Evolutionary conservation across 192 early-diverging fungal species (phyloP), one percentile per base, ranked within the genome.

Genomic region (Podila minutissima): DNA sequence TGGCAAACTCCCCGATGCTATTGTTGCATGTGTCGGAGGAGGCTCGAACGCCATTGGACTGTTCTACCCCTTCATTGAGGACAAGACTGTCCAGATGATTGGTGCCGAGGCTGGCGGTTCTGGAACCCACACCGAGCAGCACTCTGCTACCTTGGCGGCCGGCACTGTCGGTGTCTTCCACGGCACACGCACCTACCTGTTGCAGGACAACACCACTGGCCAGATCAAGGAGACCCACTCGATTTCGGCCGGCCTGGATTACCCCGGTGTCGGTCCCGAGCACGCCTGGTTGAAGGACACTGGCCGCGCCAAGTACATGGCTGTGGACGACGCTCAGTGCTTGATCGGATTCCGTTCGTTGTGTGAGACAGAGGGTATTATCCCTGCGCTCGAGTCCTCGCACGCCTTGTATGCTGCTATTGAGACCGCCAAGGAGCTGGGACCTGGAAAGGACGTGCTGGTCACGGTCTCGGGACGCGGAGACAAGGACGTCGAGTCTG

Each of bases 191-290:
- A 97, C 98, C 3, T 97, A 95, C 82, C 84, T 99, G 59, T 86
- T 98, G 68, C 98, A 99, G 85, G 96, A 99, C 75, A 83, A 85
- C 13, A 53, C 41, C n/a, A 95, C 97, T 71, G 98, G 98, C n/a
- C 98, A 99, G 83, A 97, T 99, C 75, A 90, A 93, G 71, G 94
- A 97, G 75, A 97, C 98, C 0, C 95, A 98, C 83, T 95, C 93
- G 60, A 94, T 99, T 69, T 93, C 93, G 69, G 95, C 97, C 55
- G 98, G 97, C n/a, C 87, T 99, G 55, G 96, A 98, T 86, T 99
- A 99, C 84, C 96, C 98, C 17, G 98, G 96, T 63, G 96, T 99
- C 58, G 98, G 97, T 29, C 98, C 98, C 31, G 97, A 99, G 77
- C 97, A 97, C 82, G 90, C 97, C 29, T 97, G 88, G 87, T 90